Conservation (phyloP, 2,329 filamentous ascomycete genomes). For the Botrytis pseudocinerea region DNA sequence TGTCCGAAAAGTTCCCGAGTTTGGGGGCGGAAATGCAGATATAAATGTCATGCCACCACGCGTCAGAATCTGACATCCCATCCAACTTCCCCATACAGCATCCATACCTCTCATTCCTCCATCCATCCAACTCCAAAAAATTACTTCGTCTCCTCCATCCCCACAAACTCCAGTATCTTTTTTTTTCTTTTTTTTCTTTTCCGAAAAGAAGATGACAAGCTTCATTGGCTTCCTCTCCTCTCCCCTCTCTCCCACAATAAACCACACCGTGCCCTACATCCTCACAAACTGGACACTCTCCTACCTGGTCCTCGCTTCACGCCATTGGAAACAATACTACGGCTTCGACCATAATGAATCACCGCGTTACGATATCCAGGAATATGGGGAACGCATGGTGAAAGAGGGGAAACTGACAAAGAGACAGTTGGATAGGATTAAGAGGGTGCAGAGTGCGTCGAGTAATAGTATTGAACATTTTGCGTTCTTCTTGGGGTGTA, state of each 20-base stretch:
- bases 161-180: background rate
- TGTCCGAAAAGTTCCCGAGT: background rate
- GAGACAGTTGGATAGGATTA: background rate
- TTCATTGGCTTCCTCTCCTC: background rate
- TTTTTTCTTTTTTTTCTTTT: too few species aligned
- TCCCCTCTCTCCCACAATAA: background rate
- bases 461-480: constrained; percentile 1
- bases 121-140: background rate
- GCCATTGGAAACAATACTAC: constrained; percentile 1
- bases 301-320: background rate
- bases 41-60: background rate
- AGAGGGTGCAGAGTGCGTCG: constrained; percentile 12
- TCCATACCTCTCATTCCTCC: too few species aligned
- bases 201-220: background rate
- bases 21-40: background rate
- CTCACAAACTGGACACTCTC: constrained; percentile 3
- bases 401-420: background rate
- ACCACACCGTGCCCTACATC: background rate
- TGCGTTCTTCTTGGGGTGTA: background rate
- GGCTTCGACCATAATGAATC: background rate
- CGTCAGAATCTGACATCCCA: background rate
- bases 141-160: too few species aligned
- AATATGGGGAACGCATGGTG: constrained; percentile 1
- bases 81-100: background rate
- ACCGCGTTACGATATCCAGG: background rate